A percentile compares a stretch with the other conserved stretches of the same genome.
Conservation (phyloP, 169 alveolate genomes). For the Eimeria necatrix region DNA sequence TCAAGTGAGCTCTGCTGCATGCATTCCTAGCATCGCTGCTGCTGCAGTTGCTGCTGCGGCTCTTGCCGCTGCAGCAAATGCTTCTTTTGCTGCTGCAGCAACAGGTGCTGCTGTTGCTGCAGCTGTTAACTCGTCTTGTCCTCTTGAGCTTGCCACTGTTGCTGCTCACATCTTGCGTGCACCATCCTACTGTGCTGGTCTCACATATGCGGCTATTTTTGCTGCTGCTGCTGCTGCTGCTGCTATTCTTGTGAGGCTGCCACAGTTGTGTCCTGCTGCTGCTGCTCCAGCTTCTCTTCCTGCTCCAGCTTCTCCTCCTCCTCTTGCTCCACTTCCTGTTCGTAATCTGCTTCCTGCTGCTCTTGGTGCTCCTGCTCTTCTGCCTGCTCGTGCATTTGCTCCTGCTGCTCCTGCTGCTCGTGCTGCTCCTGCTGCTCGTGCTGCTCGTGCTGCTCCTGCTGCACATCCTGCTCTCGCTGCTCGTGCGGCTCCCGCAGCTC, state of each 20-base stretch:
- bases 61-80: too few species aligned
- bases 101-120: too few species aligned
- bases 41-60: too few species aligned
- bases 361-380: background rate
- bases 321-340: background rate
- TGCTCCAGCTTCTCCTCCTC: background rate
- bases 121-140: too few species aligned
- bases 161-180: too few species aligned
- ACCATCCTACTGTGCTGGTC: too few species aligned
- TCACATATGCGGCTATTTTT: background rate
- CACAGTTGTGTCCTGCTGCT: background rate
- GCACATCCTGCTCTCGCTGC: background rate
- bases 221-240: background rate
- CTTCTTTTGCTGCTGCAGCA: too few species aligned
- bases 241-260: background rate
- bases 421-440: slow-evolving; percentile 1
- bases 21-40: too few species aligned
- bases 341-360: background rate
- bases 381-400: background rate
- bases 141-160: too few species aligned
- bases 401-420: background rate
- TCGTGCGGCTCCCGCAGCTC: background rate
- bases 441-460: background rate
- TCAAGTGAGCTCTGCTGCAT: too few species aligned
- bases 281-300: background rate